Base-by-base conservation (phyloP, 805 yeast species). In the Nakazawaea pomicola region DNA sequence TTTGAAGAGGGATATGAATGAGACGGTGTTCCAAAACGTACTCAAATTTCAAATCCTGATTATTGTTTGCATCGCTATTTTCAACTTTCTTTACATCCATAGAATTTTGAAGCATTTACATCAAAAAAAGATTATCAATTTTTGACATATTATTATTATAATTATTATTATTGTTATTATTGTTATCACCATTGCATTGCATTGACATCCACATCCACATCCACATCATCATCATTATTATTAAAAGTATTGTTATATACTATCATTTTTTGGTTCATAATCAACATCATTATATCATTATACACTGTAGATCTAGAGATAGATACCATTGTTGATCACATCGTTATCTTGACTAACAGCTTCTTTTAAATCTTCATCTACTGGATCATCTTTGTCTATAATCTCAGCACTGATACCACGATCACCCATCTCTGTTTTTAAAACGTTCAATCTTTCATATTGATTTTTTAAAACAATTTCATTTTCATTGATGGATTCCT, bases 401-500 rank as follows among this genome's bases (percentile, higher is more conserved):
- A 17, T 29, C 20, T 29, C 25, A 12, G 20, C 31, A 8, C 16
- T 28, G 15, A 46, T 36, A 29, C 62, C 74, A 42, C 86, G 61
- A 40, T 56, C 53, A n/a, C 51, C 46, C 18, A 78, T 58, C 52
- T 81, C 86, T 15, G 61, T 53, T 24, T 67, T 63, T 15, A 80
- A 52, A 0, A 68, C 66, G 3, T 57, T 61, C 3, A 78, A 52
- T 44, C 83, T 60, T 29, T 65, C 62, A 9, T 54, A 44, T 52
- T 80, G 81, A 51, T 74, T 79, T 2, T 55, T 49, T 17, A 80
- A 60, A n/a, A 80, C 83, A 3, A 55, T 53, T 10, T 64, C 58
- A 54, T 83, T 83, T 48, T 82, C 90, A 7, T 53, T 50, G 14
- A 80, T 65, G 8, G 80, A 68, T n/a, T 76, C 82, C 5, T 50